phyloP scores from a whole-genome alignment of 202 grass and related monocot species.

The Setaria italica region DNA sequence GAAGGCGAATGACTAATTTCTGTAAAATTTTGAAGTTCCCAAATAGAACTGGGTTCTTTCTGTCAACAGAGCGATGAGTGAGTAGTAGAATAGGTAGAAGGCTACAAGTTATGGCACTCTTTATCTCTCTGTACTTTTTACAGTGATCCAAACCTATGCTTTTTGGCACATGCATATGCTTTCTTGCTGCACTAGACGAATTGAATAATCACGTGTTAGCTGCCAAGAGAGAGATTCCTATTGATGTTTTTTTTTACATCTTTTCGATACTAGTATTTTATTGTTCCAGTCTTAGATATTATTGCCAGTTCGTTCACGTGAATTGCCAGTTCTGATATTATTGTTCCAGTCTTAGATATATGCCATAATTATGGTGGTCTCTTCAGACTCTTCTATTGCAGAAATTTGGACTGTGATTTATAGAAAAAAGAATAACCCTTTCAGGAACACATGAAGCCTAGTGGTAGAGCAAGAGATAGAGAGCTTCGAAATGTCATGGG shows the following conservation, averaged over 20 bases:
- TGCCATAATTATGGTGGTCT: neutral
- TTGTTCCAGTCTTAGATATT: neutral
- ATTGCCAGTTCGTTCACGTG: neutral
- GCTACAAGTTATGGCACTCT: neutral
- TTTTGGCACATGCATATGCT: constrained; percentile 43
- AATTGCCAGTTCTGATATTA: constrained; percentile 1
- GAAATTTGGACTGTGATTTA: neutral
- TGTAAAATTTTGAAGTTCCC: neutral
- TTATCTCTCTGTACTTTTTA: constrained; percentile 14
- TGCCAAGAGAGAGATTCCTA: constrained; percentile 50
- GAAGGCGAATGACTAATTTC: neutral
- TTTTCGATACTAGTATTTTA: constrained; percentile 16
- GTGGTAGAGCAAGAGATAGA: neutral
- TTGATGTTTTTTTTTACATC: constrained; percentile 17
- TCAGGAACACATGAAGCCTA: neutral
- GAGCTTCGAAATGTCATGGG: neutral
- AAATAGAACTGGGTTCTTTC: constrained; percentile 7
- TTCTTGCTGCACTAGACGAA: constrained; percentile 50
- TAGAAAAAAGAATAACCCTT: neutral
- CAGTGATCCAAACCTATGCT: constrained; percentile 19
- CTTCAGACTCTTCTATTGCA: neutral
- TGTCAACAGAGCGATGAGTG: neutral
- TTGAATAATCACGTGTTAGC: constrained; percentile 59
- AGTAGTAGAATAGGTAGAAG: constrained; percentile 3
- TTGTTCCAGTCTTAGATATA: neutral